Evolutionary conservation across 768 basidiomycete genomes (phyloP).

Genomic region (Hysterangium stoloniferum): DNA sequence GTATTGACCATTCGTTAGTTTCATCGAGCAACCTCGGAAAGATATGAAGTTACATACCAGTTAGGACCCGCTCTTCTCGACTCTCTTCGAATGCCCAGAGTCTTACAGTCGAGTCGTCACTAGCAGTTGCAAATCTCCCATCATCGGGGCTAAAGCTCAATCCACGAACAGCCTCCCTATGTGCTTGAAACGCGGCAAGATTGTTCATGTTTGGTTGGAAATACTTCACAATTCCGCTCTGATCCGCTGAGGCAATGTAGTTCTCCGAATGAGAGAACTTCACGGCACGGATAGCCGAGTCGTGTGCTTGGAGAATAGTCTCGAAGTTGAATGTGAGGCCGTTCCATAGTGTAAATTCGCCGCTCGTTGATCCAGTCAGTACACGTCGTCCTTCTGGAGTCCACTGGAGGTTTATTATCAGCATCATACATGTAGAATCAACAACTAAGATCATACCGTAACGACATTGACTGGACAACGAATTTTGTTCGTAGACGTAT

Average conservation of each 20-base stretch:
- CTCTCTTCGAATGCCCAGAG: slow-evolving; percentile 95
- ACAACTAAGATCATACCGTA: slow-evolving; percentile 49
- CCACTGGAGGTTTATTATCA: slow-evolving; percentile 52
- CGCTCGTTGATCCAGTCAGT: slow-evolving; percentile 90
- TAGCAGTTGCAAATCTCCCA: slow-evolving; percentile 84
- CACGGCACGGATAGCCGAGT: slow-evolving; percentile 86
- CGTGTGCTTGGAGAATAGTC: slow-evolving; percentile 98
- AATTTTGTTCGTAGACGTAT: slow-evolving; percentile 98
- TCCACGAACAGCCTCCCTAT: slow-evolving; percentile 90
- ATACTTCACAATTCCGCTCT: slow-evolving; percentile 93
- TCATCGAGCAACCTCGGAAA: neutral
- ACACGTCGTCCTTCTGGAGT: slow-evolving; percentile 93
- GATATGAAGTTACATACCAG: slow-evolving; percentile 41
- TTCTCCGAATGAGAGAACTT: slow-evolving; percentile 89
- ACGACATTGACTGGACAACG: slow-evolving; percentile 96
- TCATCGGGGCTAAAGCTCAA: slow-evolving; percentile 92
- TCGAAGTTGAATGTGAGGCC: slow-evolving; percentile 99
- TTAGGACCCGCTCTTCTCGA: slow-evolving; percentile 79
- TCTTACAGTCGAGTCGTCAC: slow-evolving; percentile 90
- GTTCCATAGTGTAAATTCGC: slow-evolving; percentile 99
- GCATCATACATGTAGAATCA: slow-evolving; percentile 1
- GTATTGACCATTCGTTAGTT: neutral
- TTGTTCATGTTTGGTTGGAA: slow-evolving; percentile 99
- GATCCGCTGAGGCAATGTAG: slow-evolving; percentile 89
- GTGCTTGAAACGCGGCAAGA: slow-evolving; percentile 86